phyloP scores from a whole-genome alignment of 2,329 filamentous ascomycete genomes.

The Celoporthe dispersa region DNA sequence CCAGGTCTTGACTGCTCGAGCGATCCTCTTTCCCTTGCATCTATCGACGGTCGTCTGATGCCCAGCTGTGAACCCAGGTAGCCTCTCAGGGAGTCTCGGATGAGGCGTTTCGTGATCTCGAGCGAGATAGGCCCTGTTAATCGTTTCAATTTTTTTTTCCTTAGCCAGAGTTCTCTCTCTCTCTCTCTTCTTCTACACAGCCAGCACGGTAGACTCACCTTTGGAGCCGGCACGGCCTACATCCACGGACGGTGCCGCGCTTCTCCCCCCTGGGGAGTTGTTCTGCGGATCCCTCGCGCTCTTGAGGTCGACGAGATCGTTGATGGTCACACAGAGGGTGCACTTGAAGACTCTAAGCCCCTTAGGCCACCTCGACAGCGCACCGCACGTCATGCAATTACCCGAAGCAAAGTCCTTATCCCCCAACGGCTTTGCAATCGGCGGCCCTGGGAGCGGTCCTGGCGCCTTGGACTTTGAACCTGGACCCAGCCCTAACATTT shows the following conservation, averaged over 20 bases:
- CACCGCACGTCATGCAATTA: slow-evolving; percentile 85
- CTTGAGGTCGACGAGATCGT: slow-evolving; percentile 62
- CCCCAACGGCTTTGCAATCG: slow-evolving; percentile 31
- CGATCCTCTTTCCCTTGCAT: slow-evolving; percentile 21
- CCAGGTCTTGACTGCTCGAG: slow-evolving; percentile 12
- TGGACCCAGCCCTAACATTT: slow-evolving; percentile 32
- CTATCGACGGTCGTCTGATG: slow-evolving; percentile 19
- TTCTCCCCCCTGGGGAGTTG: slow-evolving; percentile 9
- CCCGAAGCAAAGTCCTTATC: slow-evolving; percentile 68
- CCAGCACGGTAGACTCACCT: slow-evolving; percentile 18
- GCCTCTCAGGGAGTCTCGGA: slow-evolving; percentile 44
- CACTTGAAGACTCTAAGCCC: slow-evolving; percentile 78
- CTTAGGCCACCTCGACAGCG: slow-evolving; percentile 77
- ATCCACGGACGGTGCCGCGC: slow-evolving; percentile 23
- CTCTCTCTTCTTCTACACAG: background rate
- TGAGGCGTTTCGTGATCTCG: slow-evolving; percentile 60
- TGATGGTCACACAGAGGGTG: slow-evolving; percentile 82
- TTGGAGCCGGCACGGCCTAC: slow-evolving; percentile 30
- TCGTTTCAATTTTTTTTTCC: background rate
- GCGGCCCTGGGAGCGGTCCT: slow-evolving; percentile 13
- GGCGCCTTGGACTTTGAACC: slow-evolving; percentile 41
- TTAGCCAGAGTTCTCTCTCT: slow-evolving; percentile 2
- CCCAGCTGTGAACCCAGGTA: slow-evolving; percentile 41
- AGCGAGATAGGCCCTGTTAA: slow-evolving; percentile 53
- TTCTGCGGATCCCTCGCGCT: slow-evolving; percentile 20